Evolutionary conservation across 129 eudicot species (phyloP).

Genomic region (Glebionis coronaria): DNA sequence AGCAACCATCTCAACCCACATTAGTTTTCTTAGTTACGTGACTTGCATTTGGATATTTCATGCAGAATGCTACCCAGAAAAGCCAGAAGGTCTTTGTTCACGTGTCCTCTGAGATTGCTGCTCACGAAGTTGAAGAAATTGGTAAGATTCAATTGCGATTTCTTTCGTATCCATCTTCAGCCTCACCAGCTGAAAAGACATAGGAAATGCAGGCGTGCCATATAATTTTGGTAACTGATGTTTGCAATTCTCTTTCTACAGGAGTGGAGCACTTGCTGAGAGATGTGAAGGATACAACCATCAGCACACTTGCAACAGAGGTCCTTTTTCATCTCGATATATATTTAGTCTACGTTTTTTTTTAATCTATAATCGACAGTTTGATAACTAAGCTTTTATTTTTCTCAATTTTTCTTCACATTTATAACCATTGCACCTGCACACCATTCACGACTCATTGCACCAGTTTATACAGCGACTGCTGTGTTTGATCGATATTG

Average conservation of each 20-base stretch:
- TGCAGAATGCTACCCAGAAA: constrained; percentile 96
- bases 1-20: constrained; percentile 9
- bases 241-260: constrained; percentile 26
- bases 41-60: constrained; percentile 3
- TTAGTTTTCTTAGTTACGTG: not conserved
- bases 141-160: constrained; percentile 37
- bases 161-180: not conserved
- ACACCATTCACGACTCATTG: too few species aligned
- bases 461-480: not conserved
- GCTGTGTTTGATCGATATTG: not conserved
- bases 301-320: constrained; percentile 99
- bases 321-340: constrained; percentile 22
- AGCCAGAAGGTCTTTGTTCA: constrained; percentile 98
- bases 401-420: not conserved
- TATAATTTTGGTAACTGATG: constrained; percentile 1
- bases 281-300: constrained; percentile 96
- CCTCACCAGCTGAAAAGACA: not conserved
- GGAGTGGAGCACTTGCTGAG: constrained; percentile 98
- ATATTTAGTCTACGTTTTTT: not conserved
- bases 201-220: not conserved
- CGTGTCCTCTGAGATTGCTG: constrained; percentile 94
- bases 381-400: not conserved
- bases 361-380: not conserved
- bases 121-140: constrained; percentile 99
- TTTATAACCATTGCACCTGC: not conserved